A percentile compares a stretch with the other conserved stretches of the same genome.
Conservation (phyloP, 352 stramenopile species). For the Globisporangium solare region DNA sequence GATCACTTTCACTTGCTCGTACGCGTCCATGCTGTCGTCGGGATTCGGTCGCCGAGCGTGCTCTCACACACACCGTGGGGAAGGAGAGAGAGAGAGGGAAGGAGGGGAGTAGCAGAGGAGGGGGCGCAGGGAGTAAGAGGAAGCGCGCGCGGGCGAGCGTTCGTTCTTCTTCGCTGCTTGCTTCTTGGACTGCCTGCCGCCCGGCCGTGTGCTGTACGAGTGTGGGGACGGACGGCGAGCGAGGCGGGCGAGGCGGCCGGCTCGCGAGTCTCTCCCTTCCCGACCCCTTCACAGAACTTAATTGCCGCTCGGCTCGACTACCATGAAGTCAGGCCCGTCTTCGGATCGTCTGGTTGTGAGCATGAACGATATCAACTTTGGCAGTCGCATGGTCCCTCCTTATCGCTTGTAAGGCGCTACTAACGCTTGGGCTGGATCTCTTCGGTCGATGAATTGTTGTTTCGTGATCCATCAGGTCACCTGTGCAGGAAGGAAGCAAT, state of each 20-base stretch:
- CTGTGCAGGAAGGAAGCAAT: no score
- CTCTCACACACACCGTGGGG: not conserved
- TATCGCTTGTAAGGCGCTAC: not conserved
- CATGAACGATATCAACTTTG: not conserved
- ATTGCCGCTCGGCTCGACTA: not conserved
- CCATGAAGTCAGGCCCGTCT: not conserved
- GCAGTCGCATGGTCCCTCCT: not conserved
- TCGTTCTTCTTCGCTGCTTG: not conserved
- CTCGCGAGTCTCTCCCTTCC: not conserved
- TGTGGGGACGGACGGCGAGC: not conserved
- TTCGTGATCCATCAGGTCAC: no score
- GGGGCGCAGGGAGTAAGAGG: no score
- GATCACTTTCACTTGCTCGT: slow-evolving; percentile 87
- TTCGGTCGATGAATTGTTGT: not conserved
- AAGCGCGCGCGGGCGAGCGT: not conserved
- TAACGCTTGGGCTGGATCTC: not conserved
- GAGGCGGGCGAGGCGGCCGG: not conserved
- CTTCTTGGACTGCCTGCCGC: not conserved
- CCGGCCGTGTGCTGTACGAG: not conserved
- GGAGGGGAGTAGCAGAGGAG: no score
- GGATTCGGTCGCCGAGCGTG: not conserved
- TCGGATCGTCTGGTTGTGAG: not conserved
- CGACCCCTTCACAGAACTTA: not conserved
- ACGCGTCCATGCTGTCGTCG: slow-evolving; percentile 65
- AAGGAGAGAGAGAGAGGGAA: not conserved